Base-by-base conservation (phyloP, 352 stramenopile species). In the Pythium dissimile region DNA sequence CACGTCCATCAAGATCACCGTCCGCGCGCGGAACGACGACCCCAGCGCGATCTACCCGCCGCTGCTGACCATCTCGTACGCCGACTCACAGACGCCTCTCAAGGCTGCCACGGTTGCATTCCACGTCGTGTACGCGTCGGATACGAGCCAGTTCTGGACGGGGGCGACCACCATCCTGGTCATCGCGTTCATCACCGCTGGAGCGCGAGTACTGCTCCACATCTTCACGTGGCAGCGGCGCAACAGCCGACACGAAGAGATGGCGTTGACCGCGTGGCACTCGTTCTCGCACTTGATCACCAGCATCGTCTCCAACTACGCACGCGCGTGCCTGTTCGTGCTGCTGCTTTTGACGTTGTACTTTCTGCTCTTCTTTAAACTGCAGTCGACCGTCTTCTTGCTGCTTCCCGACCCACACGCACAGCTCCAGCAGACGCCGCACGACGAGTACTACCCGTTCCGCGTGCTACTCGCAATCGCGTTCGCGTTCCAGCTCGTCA, bases 301-400 rank as follows among this genome's bases (percentile, higher is more conserved):
- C 6, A 80, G 66, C 23, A 34, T 65, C n/a, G 55, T 73, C 21
- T 73, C 68, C 11, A 81, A 74, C 48, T 64, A 73, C 43, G 81
- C 75, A 8, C 61, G 59, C 27, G 69, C 69, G 31, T 71, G 54
- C 26, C 86, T 86, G 42, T 12, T 41, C 8, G 79, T 97, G 35
- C 66, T 94, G 20, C 85, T 97, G 30, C 42, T 84, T 8, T 63
- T 97, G 35, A 89, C 72, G 43, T 61, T 59, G 37, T 98, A 98
- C 68, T 94, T 88, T 43, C 85, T 98, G 38, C 49, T 97, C n/a
- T 96, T 98, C 62, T 98, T 97, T 76, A 97, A 97, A 67, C 59
- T 97, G 12, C 91, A 98, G 63, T 80, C 75, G 7, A 75, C 51
- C 26, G 88, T 95, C n/a, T 93, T 94, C 56, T 31, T 96, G 15